A percentile compares a stretch with the other conserved stretches of the same genome.
Evolutionary conservation across 1,284 basidiomycete species (phyloP).

Genomic region (Naganishia sp.): DNA sequence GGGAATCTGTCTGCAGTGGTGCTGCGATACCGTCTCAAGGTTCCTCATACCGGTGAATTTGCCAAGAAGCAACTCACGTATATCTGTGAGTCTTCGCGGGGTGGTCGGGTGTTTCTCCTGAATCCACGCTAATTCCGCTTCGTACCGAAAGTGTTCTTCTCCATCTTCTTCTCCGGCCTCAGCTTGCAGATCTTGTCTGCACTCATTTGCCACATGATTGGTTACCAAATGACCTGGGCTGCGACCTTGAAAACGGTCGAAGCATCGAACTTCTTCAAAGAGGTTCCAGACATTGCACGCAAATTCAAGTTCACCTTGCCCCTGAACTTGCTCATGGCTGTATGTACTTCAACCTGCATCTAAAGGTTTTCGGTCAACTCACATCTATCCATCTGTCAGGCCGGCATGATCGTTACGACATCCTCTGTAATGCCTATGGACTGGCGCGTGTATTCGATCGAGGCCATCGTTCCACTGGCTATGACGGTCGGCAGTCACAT

Average conservation of each 20-base stretch:
- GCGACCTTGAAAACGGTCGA: conserved; percentile 63
- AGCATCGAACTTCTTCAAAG: conserved; percentile 76
- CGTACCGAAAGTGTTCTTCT: conserved; percentile 56
- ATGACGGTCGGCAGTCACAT: conserved; percentile 40
- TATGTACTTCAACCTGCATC: neutral
- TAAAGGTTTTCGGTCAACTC: neutral
- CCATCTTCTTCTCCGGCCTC: conserved; percentile 81
- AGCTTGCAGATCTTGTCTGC: conserved; percentile 71
- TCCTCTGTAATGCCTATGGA: conserved; percentile 38
- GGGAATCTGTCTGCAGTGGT: conserved; percentile 71
- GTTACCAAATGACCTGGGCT: conserved; percentile 79
- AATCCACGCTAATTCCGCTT: neutral
- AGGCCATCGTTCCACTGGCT: conserved; percentile 42
- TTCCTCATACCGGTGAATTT: conserved; percentile 1
- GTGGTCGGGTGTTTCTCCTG: neutral
- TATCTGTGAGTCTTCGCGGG: conserved; percentile 31
- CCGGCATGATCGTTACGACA: conserved; percentile 41
- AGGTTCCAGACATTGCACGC: conserved; percentile 75
- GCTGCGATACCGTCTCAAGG: conserved; percentile 73
- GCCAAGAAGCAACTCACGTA: conserved; percentile 42
- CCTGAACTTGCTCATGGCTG: neutral
- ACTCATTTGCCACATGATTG: conserved; percentile 74
- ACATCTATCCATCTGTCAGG: conserved; percentile 22
- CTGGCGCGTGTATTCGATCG: conserved; percentile 39
- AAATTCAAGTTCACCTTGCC: conserved; percentile 62